These are phyloP conservation scores for Pleurozium schreberi DNA, from an alignment of 225 moss, liverwort and hornwort genomes.

Conservation along the genomic window DNA sequence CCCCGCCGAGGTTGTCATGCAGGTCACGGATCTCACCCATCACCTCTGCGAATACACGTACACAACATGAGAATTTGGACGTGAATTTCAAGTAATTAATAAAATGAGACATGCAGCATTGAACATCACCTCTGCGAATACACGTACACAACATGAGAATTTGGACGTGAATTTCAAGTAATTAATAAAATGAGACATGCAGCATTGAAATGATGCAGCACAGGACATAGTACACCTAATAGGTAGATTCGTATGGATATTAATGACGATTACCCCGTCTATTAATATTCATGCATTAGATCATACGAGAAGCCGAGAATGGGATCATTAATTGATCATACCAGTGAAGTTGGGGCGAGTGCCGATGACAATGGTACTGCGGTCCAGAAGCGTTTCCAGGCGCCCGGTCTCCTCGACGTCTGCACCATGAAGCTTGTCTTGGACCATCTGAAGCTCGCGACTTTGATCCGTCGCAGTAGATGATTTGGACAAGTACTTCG, in stretches of 20 bases:
- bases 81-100: not conserved
- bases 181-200: not conserved
- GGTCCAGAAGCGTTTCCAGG: not conserved
- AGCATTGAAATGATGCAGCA: not conserved
- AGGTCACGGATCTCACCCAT: not conserved
- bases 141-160: not conserved
- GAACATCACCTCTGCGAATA: conserved; percentile 4
- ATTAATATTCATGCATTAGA: not conserved
- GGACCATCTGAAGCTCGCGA: not conserved
- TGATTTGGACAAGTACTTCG: not conserved
- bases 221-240: not conserved
- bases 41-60: not conserved
- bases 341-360: conserved; percentile 1
- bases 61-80: not conserved
- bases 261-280: not conserved
- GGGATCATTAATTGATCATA: not conserved
- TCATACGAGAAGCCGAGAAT: not conserved
- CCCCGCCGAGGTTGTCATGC: not conserved
- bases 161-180: not conserved
- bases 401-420: not conserved
- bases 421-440: not conserved
- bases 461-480: not conserved
- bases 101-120: not conserved
- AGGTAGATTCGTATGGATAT: not conserved
- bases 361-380: not conserved